Evolutionary conservation across 1,284 basidiomycete genomes (phyloP), one percentile per base, ranked within the genome.

Genomic region (Pascua sp.): DNA sequence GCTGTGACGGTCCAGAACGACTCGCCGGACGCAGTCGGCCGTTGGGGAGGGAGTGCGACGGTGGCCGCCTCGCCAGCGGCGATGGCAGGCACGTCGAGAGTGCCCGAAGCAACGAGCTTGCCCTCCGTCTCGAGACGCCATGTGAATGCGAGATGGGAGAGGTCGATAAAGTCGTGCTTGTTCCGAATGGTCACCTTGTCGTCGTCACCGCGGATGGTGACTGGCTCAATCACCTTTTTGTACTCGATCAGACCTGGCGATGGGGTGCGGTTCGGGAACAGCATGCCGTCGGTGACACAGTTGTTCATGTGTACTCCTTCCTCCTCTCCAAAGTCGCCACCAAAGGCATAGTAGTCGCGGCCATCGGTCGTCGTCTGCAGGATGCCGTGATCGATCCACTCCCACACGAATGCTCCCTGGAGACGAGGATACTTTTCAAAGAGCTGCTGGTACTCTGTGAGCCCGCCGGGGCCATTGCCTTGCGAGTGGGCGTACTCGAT

Each of bases 311-410:
- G 60, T 36, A 62, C 62, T 4, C 24, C 24, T 32, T 32, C 24
- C 49, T 57, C 57, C 55, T 67, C 66, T 16, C 64, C 66, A 61
- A 67, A 67, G 52, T 67, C 66, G 10, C 66, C 66, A 11, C 66
- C 66, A 44, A 64, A 66, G 39, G 48, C 56, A 40, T 43, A 67
- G 56, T 57, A 64, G 40, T n/a, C 12, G 18, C 32, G 18, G 11
- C 63, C 63, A 36, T 62, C 56, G 15, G 16, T 44, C 4, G 43
- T 44, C 16, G 38, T 45, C 44, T 55, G 43, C 3, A 37, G 55
- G 32, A 67, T 42, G n/a, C 64, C 66, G 51, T 67, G 66, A 55
- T 67, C 66, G 42, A 67, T 67, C 66, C 66, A 67, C 49, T 67
- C 66, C 66, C 66, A 68, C 42, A 68, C 47, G 47, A 68, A 68